These are phyloP conservation scores for Xerocomus nothofagi DNA, from an alignment of 1,284 basidiomycete genomes.

Conservation along the genomic window DNA sequence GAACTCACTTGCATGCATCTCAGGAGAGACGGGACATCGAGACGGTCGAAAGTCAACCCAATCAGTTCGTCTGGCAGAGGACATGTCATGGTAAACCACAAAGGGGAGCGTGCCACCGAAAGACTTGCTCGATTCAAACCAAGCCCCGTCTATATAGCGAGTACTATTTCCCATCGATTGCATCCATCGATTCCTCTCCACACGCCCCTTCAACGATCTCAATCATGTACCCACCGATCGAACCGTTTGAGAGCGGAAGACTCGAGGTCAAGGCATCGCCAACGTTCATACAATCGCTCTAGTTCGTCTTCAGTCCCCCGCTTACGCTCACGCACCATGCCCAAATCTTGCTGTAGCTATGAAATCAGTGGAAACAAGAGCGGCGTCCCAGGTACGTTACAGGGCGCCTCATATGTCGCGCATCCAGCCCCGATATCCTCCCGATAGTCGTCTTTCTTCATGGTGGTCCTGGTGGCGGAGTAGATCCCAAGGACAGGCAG, in stretches of 20 bases:
- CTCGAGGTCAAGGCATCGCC: conserved; percentile 62
- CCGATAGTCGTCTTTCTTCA: conserved; percentile 78
- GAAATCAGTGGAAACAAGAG: conserved; percentile 77
- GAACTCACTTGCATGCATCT: conserved; percentile 28
- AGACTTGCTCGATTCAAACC: no score
- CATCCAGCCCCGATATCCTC: neutral
- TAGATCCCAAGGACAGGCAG: conserved; percentile 61
- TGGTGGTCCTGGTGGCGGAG: conserved; percentile 80
- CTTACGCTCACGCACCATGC: conserved; percentile 3
- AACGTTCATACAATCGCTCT: conserved; percentile 66
- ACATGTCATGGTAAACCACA: conserved; percentile 16
- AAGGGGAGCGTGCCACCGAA: neutral
- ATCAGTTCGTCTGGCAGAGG: conserved; percentile 27
- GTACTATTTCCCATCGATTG: conserved; percentile 14
- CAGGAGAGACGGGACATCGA: conserved; percentile 30
- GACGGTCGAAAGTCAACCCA: conserved; percentile 18
- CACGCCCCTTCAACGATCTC: conserved; percentile 2
- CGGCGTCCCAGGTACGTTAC: conserved; percentile 67
- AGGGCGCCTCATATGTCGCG: neutral
- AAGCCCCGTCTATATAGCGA: no score
- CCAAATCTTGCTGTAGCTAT: conserved; percentile 50
- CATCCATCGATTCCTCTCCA: conserved; percentile 24
- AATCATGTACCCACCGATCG: conserved; percentile 56
- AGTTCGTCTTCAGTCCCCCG: conserved; percentile 52
- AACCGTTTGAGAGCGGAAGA: conserved; percentile 64